These are phyloP conservation scores for Ophiorrhiza pumila DNA, from an alignment of 257 asterid genomes.

Conservation along the genomic window DNA sequence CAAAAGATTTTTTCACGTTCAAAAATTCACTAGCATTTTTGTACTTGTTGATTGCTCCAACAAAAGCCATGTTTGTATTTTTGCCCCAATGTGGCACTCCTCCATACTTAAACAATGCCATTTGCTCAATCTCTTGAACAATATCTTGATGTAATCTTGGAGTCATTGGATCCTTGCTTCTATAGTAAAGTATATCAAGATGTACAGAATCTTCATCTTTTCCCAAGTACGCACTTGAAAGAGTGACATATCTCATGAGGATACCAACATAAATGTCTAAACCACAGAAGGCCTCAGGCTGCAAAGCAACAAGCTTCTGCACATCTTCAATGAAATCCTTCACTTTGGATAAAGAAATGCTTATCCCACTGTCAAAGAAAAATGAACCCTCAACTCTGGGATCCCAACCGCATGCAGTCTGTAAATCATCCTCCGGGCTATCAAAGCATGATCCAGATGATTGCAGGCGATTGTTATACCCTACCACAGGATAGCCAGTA, in stretches of 20 bases:
- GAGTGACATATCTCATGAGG: background rate
- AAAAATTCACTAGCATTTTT: conserved; percentile 1
- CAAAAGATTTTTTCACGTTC: conserved; percentile 1
- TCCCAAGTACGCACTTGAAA: conserved; percentile 4
- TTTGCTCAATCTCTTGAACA: background rate
- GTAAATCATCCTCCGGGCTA: background rate
- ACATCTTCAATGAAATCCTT: conserved; percentile 7
- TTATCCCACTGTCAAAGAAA: background rate
- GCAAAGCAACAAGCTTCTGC: background rate
- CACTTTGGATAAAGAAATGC: background rate
- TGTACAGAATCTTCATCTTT: conserved; percentile 1
- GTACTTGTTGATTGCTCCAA: conserved; percentile 3
- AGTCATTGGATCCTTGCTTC: conserved; percentile 8
- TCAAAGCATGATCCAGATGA: conserved; percentile 1
- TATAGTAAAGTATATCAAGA: background rate
- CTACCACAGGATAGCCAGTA: conserved; percentile 1
- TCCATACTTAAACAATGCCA: conserved; percentile 4
- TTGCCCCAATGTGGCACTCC: conserved; percentile 19
- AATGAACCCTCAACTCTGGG: conserved; percentile 1
- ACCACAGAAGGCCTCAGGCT: background rate
- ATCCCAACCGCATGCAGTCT: background rate
- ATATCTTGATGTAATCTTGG: conserved; percentile 1
- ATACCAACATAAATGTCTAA: background rate
- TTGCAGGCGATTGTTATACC: conserved; percentile 6
- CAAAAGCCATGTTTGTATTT: conserved; percentile 4